Percentiles rank a stretch among this genome's conserved stretches.
These are phyloP conservation scores for Aureobasidium melanogenum DNA, from an alignment of 2,329 filamentous ascomycete genomes.

Conservation along the genomic window DNA sequence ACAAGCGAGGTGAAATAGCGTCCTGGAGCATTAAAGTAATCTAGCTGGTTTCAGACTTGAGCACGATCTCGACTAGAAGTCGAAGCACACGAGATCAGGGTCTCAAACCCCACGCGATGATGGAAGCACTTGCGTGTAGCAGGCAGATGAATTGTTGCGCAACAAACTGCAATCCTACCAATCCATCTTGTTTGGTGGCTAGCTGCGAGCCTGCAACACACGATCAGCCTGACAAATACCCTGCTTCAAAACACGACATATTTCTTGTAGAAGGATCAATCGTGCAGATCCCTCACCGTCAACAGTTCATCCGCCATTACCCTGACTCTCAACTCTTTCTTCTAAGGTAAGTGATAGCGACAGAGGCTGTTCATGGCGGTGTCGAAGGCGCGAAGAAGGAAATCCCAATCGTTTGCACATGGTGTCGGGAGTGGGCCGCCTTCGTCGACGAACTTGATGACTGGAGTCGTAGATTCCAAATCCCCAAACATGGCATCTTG, in stretches of 20 bases:
- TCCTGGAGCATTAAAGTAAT: background rate
- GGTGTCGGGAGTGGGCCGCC: background rate
- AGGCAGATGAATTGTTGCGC: background rate
- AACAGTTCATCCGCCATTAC: background rate
- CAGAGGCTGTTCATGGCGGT: background rate
- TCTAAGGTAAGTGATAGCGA: background rate
- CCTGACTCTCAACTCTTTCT: background rate
- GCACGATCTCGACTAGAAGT: constrained; percentile 4
- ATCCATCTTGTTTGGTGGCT: background rate
- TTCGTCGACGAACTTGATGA: background rate
- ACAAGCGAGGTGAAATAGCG: constrained; percentile 3
- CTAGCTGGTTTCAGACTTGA: constrained; percentile 1
- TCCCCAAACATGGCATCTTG: background rate
- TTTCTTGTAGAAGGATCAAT: background rate
- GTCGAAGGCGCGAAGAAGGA: background rate
- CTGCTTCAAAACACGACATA: background rate
- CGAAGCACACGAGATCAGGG: constrained; percentile 1
- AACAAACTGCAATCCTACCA: background rate
- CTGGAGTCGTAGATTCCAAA: background rate
- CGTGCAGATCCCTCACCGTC: background rate
- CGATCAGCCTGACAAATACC: background rate
- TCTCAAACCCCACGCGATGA: background rate
- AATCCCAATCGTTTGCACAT: background rate
- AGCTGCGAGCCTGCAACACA: background rate
- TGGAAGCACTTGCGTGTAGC: background rate